Base-by-base conservation (phyloP, 2,329 filamentous ascomycete genomes). In the Passalora sequoiae region DNA sequence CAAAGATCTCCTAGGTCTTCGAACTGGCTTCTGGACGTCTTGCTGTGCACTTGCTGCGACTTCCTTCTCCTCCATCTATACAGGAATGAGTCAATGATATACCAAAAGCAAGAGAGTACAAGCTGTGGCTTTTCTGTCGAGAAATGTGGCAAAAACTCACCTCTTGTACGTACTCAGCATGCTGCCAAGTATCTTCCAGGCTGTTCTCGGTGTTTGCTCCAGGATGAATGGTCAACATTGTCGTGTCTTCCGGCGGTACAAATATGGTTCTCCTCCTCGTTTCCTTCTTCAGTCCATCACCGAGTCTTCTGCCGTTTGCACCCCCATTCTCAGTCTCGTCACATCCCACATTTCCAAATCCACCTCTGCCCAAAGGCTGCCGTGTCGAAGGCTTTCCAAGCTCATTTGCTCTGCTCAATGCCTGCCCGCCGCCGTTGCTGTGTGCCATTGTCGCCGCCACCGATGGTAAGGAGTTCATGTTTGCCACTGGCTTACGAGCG, bases 211-310 rank as follows among this genome's bases (percentile, higher is more conserved):
- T 54, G n/a, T 60, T 47, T 10, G 68, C 66, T 29, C 72, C 72
- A 3, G 73, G 72, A 53, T 74, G 72, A 32, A 75, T 73, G 1
- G 71, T 75, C 50, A 74, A 59, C 19, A 75, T 61, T 1, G 71
- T 72, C 4, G 72, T 76, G 44, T 75, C 71, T 21, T 75, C 72
- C 9, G 16, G 15, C 8, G 72, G 72, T 9, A 74, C 65, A 53
- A 72, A 75, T 33, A 75, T 75, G 2, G 71, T 75, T 69, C 62
- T 45, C 71, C 61, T 40, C 71, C 63, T 4, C 65, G 62, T 13
- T 71, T 66, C 53, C 71, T 52, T 35, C 28, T 44, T 44, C 19
- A 44, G 19, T 6, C 19, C 36, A 12, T 17, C 35, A 6, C 22
- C 13, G 13, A 22, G 25, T 22, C 28, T 30, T 9, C 20, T 31